Evolutionary conservation across 805 yeast genomes (phyloP).

Genomic region (Candida peoriensis): DNA sequence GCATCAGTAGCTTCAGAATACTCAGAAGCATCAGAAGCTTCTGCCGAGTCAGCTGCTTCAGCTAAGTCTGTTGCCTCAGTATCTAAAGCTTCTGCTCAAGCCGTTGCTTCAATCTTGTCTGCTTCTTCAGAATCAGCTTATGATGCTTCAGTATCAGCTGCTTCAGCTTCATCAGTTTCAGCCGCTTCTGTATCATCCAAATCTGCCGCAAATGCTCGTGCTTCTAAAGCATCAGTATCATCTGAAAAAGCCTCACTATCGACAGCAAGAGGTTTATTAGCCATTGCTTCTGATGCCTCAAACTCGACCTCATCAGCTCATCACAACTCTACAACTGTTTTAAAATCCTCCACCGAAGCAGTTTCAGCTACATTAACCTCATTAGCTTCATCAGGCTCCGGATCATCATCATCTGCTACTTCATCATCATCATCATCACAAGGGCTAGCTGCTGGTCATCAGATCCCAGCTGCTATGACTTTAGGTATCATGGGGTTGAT

Average conservation of each 20-base stretch:
- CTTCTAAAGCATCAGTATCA: constrained; percentile 12
- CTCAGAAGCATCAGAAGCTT: constrained; percentile 19
- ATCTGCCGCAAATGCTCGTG: constrained; percentile 15
- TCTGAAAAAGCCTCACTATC: constrained; percentile 21
- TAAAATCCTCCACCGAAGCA: constrained; percentile 18
- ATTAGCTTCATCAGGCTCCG: constrained; percentile 16
- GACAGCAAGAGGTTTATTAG: constrained; percentile 34
- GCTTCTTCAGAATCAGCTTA: constrained; percentile 14
- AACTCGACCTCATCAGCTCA: constrained; percentile 30
- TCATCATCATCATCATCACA: constrained; percentile 28
- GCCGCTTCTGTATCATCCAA: constrained; percentile 19
- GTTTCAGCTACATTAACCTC: constrained; percentile 18
- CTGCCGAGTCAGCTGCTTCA: constrained; percentile 24
- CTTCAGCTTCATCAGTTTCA: constrained; percentile 17
- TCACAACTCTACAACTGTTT: constrained; percentile 31
- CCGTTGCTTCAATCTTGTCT: constrained; percentile 9
- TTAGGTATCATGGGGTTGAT: constrained; percentile 24
- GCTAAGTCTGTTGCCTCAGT: constrained; percentile 16
- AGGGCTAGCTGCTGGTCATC: constrained; percentile 25
- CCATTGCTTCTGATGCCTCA: constrained; percentile 35
- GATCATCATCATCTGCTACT: constrained; percentile 17
- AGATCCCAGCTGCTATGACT: constrained; percentile 23
- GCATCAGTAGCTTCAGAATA: constrained; percentile 12
- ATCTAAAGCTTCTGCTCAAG: constrained; percentile 13
- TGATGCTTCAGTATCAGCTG: constrained; percentile 17